Percentiles rank a stretch among this genome's conserved stretches.
phyloP scores from a whole-genome alignment of 1,284 basidiomycete species.

The Rhodotorula glutinis region DNA sequence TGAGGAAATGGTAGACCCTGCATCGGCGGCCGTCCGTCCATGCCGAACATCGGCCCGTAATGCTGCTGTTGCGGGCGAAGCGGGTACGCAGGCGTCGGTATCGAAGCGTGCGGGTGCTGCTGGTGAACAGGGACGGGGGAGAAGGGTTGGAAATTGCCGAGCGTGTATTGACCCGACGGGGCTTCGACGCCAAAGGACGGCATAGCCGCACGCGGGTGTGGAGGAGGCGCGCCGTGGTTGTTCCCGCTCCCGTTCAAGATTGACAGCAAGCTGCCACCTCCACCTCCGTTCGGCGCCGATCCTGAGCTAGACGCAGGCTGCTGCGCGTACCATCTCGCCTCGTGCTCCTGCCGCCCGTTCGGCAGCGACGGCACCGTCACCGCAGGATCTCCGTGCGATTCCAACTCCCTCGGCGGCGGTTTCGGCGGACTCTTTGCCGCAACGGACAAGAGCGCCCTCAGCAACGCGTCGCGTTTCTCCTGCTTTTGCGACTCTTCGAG shows the following conservation, averaged over 20 bases:
- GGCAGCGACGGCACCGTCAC: too few relatives aligned
- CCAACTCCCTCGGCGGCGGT: neutral
- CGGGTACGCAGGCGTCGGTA: neutral
- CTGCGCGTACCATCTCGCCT: neutral
- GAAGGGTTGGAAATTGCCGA: too few relatives aligned
- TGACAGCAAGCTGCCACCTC: slow-evolving; percentile 14
- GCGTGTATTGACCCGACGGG: too few relatives aligned
- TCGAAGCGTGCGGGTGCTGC: neutral
- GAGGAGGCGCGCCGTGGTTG: neutral
- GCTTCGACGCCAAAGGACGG: too few relatives aligned
- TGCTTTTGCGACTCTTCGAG: slow-evolving; percentile 21
- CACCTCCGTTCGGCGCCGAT: neutral
- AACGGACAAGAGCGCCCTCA: slow-evolving; percentile 31
- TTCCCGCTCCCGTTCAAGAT: slow-evolving; percentile 17
- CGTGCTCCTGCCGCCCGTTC: neutral
- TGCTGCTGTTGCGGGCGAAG: neutral
- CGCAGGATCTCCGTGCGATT: too few relatives aligned
- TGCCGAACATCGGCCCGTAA: neutral
- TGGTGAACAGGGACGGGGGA: too few relatives aligned
- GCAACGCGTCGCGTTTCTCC: slow-evolving; percentile 34
- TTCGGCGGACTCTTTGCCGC: slow-evolving; percentile 7
- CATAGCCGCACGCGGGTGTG: neutral
- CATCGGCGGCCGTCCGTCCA: too few relatives aligned
- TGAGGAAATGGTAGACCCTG: neutral
- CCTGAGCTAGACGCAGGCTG: neutral